These are phyloP conservation scores for Pyrenochaeta sp. DNA, from an alignment of 2,329 filamentous ascomycete genomes.

Conservation along the genomic window DNA sequence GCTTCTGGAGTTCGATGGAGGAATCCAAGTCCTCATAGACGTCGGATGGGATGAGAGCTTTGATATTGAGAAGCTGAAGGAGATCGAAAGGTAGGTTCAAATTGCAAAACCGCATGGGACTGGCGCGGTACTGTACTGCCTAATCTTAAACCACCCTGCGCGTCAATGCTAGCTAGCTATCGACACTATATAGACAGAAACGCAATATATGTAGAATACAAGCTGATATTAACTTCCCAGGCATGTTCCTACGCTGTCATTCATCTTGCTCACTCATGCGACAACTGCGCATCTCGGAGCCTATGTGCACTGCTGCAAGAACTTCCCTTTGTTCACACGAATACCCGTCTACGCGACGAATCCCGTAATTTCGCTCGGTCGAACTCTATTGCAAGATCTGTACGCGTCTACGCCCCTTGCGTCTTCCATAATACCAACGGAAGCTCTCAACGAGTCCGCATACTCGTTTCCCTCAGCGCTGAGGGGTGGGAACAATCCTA, in stretches of 20 bases:
- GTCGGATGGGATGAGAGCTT: conserved; percentile 97
- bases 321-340: conserved; percentile 88
- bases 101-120: neutral
- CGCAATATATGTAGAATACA: conserved; percentile 12
- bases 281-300: conserved; percentile 91
- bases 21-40: conserved; percentile 93
- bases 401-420: conserved; percentile 91
- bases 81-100: conserved; percentile 81
- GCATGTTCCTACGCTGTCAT: conserved; percentile 88
- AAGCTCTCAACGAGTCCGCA: conserved; percentile 73
- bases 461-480: conserved; percentile 60
- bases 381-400: conserved; percentile 88
- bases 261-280: conserved; percentile 93
- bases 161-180: neutral
- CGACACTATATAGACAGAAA: conserved; percentile 1
- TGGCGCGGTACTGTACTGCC: neutral
- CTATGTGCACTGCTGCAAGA: conserved; percentile 96
- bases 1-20: conserved; percentile 94
- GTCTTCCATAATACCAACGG: conserved; percentile 79
- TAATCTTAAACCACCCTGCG: conserved; percentile 5
- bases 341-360: conserved; percentile 95
- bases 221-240: conserved; percentile 56
- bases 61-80: conserved; percentile 79
- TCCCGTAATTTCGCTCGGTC: conserved; percentile 91
- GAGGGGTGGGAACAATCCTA: conserved; percentile 55